Conservation (phyloP, 192 early-diverging fungal species). For the Coemansia umbellata region DNA sequence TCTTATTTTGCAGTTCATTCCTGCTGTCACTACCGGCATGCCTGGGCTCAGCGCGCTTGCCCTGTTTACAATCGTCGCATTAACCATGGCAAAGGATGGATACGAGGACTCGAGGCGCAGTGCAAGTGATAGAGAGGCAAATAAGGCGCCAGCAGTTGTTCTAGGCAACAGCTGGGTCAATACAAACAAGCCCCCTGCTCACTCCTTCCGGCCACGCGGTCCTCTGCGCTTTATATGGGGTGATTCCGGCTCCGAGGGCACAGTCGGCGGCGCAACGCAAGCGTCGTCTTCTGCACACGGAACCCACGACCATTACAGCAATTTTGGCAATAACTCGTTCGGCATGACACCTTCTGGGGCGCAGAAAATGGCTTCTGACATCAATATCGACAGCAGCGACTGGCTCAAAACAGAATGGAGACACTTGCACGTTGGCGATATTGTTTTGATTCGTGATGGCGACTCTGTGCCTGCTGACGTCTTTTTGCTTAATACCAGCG, state of each 20-base stretch:
- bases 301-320: too few species aligned
- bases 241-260: constrained; percentile 40
- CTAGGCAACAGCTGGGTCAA: constrained; percentile 59
- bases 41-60: constrained; percentile 79
- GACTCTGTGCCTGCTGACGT: constrained; percentile 91
- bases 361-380: constrained; percentile 1
- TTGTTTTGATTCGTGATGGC: constrained; percentile 77
- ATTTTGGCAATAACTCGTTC: constrained; percentile 3
- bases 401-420: constrained; percentile 80
- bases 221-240: constrained; percentile 47
- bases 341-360: too few species aligned
- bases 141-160: constrained; percentile 57
- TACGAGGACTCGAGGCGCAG: constrained; percentile 91
- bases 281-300: not conserved
- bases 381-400: constrained; percentile 18
- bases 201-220: constrained; percentile 34
- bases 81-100: constrained; percentile 86
- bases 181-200: constrained; percentile 51
- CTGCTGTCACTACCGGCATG: constrained; percentile 58
- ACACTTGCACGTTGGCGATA: constrained; percentile 83
- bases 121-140: constrained; percentile 77
- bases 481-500: constrained; percentile 79
- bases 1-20: constrained; percentile 80
- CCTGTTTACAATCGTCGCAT: constrained; percentile 68
- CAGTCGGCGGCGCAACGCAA: constrained; percentile 16